Evolutionary conservation across 257 asterid genomes (phyloP), one percentile per base, ranked within the genome.

Genomic region (Petrea volubilis): DNA sequence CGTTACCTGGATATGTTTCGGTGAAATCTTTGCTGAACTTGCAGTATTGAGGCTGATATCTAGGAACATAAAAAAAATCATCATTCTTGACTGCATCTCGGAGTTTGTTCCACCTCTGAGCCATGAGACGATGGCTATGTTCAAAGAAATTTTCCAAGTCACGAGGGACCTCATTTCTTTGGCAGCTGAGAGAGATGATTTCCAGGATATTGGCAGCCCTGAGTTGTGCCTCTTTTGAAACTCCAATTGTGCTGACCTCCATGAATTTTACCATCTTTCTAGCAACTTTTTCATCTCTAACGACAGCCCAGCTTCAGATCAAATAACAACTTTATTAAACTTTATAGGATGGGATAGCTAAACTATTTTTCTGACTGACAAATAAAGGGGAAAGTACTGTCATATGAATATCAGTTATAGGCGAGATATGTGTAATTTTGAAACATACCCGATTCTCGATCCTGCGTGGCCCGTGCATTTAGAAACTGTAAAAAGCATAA

Each of bases 381-480:
- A n/a, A n/a, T n/a, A n/a, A n/a, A n/a, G n/a, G n/a, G n/a, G n/a
- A n/a, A n/a, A n/a, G n/a, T n/a, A n/a, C n/a, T n/a, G n/a, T n/a
- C n/a, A n/a, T n/a, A n/a, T n/a, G n/a, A n/a, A n/a, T n/a, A n/a
- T n/a, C n/a, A n/a, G n/a, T n/a, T n/a, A n/a, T n/a, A n/a, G n/a
- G n/a, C n/a, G n/a, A n/a, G n/a, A n/a, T n/a, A n/a, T n/a, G n/a
- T n/a, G n/a, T n/a, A n/a, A n/a, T n/a, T n/a, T n/a, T n/a, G n/a
- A n/a, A n/a, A n/a, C n/a, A n/a, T 79, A 94, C 99, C 99, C 99
- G 23, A 89, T 89, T 80, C 97, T 78, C 47, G 99, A 88, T 46
- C 99, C 97, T 3, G 98, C 98, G 43, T 94, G 97, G 1, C 99
- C 97, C 2, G 93, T 86, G 88, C 91, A 88, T 77, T 94, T 91